These are phyloP conservation scores for Chrysopogon serrulatus DNA, from an alignment of 176 grass and related monocot species.

Conservation along the genomic window DNA sequence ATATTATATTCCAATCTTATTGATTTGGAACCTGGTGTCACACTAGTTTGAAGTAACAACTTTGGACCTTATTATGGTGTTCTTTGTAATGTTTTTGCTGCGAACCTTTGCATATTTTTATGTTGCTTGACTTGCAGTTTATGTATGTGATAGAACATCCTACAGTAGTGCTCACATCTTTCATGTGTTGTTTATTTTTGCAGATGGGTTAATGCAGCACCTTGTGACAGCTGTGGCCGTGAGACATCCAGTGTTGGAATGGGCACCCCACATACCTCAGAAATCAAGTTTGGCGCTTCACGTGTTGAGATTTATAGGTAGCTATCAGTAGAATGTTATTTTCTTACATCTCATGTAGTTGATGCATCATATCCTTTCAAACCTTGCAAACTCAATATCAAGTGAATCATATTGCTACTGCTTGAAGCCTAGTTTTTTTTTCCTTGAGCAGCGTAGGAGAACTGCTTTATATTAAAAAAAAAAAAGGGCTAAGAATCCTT, in stretches of 20 bases:
- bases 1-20: background rate
- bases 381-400: background rate
- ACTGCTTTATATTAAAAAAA: background rate
- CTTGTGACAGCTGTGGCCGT: constrained; percentile 72
- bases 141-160: background rate
- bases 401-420: constrained; percentile 13
- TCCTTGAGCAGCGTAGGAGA: background rate
- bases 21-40: background rate
- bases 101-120: background rate
- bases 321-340: constrained; percentile 7
- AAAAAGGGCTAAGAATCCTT: background rate
- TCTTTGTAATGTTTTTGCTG: background rate
- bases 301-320: constrained; percentile 98
- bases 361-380: background rate
- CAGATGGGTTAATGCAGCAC: constrained; percentile 90
- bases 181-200: constrained; percentile 31
- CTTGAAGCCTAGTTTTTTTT: constrained; percentile 14
- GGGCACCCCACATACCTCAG: constrained; percentile 62
- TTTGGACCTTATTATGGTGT: constrained; percentile 6
- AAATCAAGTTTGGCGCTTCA: constrained; percentile 72
- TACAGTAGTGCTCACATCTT: constrained; percentile 9
- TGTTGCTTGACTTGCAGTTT: background rate
- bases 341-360: constrained; percentile 8
- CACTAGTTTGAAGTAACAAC: background rate
- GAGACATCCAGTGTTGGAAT: constrained; percentile 70